Evolutionary conservation across 2,329 filamentous ascomycete genomes (phyloP).

Genomic region (Lachnellula cervina): DNA sequence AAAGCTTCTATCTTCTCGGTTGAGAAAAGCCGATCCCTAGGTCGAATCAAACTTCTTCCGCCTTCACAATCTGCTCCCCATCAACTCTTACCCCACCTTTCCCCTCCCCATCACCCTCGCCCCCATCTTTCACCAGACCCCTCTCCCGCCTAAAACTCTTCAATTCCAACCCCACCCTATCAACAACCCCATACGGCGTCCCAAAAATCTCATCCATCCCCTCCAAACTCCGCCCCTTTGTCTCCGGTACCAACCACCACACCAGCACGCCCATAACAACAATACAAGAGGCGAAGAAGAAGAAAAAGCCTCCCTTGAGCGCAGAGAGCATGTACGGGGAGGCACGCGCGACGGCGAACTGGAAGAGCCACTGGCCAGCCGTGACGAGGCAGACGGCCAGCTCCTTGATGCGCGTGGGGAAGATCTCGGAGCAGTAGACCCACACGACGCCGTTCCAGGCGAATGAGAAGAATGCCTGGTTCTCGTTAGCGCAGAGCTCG

Average conservation of each 20-base stretch:
- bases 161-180: neutral
- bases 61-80: neutral
- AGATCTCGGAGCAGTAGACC: constrained; percentile 74
- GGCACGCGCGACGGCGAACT: constrained; percentile 65
- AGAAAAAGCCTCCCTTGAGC: constrained; percentile 61
- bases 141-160: neutral
- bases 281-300: constrained; percentile 64
- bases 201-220: constrained; percentile 45
- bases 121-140: neutral
- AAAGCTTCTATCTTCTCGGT: no score
- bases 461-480: constrained; percentile 59
- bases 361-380: constrained; percentile 63
- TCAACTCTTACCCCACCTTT: neutral
- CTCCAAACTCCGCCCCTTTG: constrained; percentile 61
- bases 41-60: no score
- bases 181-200: neutral
- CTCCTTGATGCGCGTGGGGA: constrained; percentile 62
- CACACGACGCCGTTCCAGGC: constrained; percentile 71
- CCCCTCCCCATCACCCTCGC: neutral
- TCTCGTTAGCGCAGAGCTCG: neutral
- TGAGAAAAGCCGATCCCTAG: no score
- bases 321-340: constrained; percentile 59
- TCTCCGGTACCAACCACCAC: constrained; percentile 61
- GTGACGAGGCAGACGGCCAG: constrained; percentile 69
- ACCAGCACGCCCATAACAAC: constrained; percentile 53